These are phyloP conservation scores for Acacia pycnantha DNA, from an alignment of 331 rosid genomes.

Conservation along the genomic window DNA sequence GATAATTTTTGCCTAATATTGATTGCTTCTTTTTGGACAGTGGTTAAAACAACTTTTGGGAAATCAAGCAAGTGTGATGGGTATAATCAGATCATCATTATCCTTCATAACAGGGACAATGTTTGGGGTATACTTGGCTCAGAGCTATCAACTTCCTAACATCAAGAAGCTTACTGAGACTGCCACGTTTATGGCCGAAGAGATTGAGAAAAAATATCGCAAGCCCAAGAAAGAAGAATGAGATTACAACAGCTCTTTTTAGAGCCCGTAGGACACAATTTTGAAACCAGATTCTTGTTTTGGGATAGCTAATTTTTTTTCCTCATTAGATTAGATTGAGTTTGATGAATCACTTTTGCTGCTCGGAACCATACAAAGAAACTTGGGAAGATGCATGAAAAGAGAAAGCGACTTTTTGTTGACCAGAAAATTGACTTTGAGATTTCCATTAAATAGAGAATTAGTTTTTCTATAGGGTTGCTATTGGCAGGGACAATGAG, in stretches of 20 bases:
- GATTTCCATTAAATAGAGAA: no score
- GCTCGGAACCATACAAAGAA: no score
- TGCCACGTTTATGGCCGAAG: conserved; percentile 45
- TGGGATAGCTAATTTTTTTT: no score
- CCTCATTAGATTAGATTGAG: no score
- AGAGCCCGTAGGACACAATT: not conserved
- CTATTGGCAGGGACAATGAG: no score
- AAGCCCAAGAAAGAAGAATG: conserved; percentile 49
- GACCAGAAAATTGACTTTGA: no score
- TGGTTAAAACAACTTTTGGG: conserved; percentile 17
- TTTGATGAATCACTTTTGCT: no score
- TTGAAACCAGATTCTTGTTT: conserved; percentile 31
- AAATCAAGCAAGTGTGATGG: conserved; percentile 37
- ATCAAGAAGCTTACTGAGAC: conserved; percentile 51
- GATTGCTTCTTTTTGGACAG: conserved; percentile 27
- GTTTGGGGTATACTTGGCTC: conserved; percentile 52
- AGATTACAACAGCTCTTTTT: conserved; percentile 32
- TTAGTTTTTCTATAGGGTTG: no score
- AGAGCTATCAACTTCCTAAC: conserved; percentile 61
- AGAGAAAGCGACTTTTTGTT: no score
- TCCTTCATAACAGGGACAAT: conserved; percentile 48
- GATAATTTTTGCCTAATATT: not conserved
- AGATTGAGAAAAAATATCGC: conserved; percentile 61
- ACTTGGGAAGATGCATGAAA: no score
- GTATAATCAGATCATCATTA: conserved; percentile 52